Evolutionary conservation across 225 moss, liverwort and hornwort genomes (phyloP), one percentile per base, ranked within the genome.

Genomic region (Pleurozium schreberi): DNA sequence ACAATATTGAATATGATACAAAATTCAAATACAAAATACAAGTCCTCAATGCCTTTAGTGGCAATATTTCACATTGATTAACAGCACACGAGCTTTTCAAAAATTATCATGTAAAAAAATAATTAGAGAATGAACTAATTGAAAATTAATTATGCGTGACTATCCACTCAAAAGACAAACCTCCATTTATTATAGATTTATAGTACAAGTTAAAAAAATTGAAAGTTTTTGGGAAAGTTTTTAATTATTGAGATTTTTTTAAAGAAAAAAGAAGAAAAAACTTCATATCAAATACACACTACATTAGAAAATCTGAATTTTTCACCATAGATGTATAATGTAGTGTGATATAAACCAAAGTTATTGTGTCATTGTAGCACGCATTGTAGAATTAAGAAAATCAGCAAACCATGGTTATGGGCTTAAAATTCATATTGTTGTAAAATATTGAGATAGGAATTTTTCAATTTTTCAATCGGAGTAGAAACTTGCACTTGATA

Each of bases 301-400:
- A 36, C 14, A 36, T 9, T 36, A 60, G 25, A 14, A 76, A 76
- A 8, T 19, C 50, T 33, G 5, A 19, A 33, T 12, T 33, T 33
- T 75, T 49, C 8, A 36, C 9, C 7, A 1, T 23, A 5, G 9
- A 36, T 77, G 36, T 36, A 14, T 23, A 22, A 0, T 76, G 3
- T 23, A 13, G 36, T 76, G 22, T 76, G 22, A 33, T 22, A 1
- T 33, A 52, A 52, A 52, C 1, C 9, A 76, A 52, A 53, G 14
- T 14, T 52, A 6, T 0, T 0, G 0, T 8, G 8, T 6, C 13
- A 4, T 0, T 52, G n/a, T n/a, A n/a, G n/a, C n/a, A n/a, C n/a
- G n/a, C n/a, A n/a, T n/a, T n/a, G 1, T 34, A 4, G 9, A 22
- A 36, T 22, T 12, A 76, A 1, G 9, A n/a, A 53, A 36, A 33